Percentiles rank a stretch among this genome's conserved stretches.
Conservation (phyloP, 2,329 filamentous ascomycete genomes). For the Ceratocystis variospora region DNA sequence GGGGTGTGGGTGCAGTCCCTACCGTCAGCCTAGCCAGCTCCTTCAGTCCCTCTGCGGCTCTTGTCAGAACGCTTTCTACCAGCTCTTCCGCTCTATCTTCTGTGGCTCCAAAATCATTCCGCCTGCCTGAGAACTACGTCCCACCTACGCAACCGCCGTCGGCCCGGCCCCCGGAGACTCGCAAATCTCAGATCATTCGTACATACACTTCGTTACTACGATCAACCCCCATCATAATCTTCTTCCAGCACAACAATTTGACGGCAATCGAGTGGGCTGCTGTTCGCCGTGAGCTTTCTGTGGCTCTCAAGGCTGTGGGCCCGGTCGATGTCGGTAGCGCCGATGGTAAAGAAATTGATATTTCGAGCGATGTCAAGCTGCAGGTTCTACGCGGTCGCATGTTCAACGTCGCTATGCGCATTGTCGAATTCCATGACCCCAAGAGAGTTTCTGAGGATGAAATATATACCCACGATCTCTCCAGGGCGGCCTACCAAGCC, state of each 20-base stretch:
- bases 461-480: slow-evolving; percentile 36
- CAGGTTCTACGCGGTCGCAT: slow-evolving; percentile 83
- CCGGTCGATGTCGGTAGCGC: slow-evolving; percentile 14
- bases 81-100: slow-evolving; percentile 22
- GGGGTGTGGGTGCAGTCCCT: slow-evolving; percentile 6
- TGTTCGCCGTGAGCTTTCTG: slow-evolving; percentile 32
- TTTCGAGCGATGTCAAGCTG: slow-evolving; percentile 54
- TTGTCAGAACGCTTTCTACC: slow-evolving; percentile 13
- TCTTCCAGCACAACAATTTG: slow-evolving; percentile 63
- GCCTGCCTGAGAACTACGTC: slow-evolving; percentile 35
- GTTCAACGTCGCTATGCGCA: slow-evolving; percentile 67
- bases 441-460: slow-evolving; percentile 27
- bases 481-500: slow-evolving; percentile 37
- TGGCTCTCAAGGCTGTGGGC: slow-evolving; percentile 32
- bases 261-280: slow-evolving; percentile 49
- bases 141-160: slow-evolving; percentile 72
- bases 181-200: slow-evolving; percentile 77
- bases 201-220: slow-evolving; percentile 80
- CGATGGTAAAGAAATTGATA: slow-evolving; percentile 31
- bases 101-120: slow-evolving; percentile 22
- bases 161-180: slow-evolving; percentile 69
- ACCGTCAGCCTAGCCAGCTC: not conserved
- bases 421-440: slow-evolving; percentile 69
- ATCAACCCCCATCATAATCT: slow-evolving; percentile 68
- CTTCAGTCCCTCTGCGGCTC: not conserved